Percentiles rank a stretch among this genome's conserved stretches.
These are phyloP conservation scores for Amaranthus hypochondriacus DNA, from an alignment of 148 eudicot species.

Conservation along the genomic window DNA sequence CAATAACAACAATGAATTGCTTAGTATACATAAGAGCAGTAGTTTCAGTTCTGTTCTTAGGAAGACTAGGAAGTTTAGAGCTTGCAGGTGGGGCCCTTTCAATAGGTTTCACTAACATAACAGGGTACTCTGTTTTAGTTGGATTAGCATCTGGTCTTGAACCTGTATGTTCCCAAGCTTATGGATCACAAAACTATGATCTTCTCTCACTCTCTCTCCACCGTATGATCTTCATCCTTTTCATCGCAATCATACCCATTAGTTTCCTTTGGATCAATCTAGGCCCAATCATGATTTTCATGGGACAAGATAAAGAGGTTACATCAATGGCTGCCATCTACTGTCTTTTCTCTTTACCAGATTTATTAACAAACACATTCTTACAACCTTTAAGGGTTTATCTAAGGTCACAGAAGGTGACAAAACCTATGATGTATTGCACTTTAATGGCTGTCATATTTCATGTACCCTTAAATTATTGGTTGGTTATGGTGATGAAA, in stretches of 20 bases:
- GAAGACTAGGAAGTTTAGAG: slow-evolving; percentile 72
- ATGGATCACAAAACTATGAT: slow-evolving; percentile 59
- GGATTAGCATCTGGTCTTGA: slow-evolving; percentile 89
- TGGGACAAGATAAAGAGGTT: slow-evolving; percentile 76
- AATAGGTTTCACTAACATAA: slow-evolving; percentile 88
- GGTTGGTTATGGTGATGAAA: slow-evolving; percentile 42
- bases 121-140: slow-evolving; percentile 84
- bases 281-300: slow-evolving; percentile 60
- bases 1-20: slow-evolving; percentile 83
- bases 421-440: slow-evolving; percentile 86
- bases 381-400: slow-evolving; percentile 81
- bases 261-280: slow-evolving; percentile 63
- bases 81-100: slow-evolving; percentile 95
- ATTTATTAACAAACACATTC: slow-evolving; percentile 61
- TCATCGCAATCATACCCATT: slow-evolving; percentile 63
- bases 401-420: slow-evolving; percentile 79
- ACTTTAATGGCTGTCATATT: slow-evolving; percentile 60
- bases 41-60: slow-evolving; percentile 80
- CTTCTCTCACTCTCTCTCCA: slow-evolving; percentile 54
- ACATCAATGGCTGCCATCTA: slow-evolving; percentile 67
- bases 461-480: slow-evolving; percentile 73
- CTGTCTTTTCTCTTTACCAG: slow-evolving; percentile 74
- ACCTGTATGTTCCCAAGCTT: slow-evolving; percentile 81
- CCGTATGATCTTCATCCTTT: slow-evolving; percentile 72
- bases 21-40: slow-evolving; percentile 65